Evolutionary conservation across 2,329 filamentous ascomycete genomes (phyloP).

Genomic region (Aphanoascus verrucosus): DNA sequence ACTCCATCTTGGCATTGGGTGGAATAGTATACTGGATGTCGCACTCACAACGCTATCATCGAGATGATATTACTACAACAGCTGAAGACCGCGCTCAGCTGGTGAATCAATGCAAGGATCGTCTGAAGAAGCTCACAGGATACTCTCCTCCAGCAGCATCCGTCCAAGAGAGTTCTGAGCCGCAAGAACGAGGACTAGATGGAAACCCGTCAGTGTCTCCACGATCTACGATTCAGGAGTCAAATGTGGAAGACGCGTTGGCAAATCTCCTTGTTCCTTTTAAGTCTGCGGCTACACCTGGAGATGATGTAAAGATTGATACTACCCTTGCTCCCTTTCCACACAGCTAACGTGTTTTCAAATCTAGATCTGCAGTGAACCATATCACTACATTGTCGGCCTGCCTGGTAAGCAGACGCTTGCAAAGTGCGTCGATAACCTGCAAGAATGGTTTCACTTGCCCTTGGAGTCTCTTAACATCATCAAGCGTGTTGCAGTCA

Average conservation of each 20-base stretch:
- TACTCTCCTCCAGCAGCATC: neutral
- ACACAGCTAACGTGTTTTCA: neutral
- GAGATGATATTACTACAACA: neutral
- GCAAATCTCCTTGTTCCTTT: neutral
- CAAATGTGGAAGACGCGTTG: neutral
- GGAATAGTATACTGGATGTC: neutral
- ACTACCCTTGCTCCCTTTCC: neutral
- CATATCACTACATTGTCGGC: neutral
- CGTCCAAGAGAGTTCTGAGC: neutral
- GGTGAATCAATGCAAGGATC: neutral
- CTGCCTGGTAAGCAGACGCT: neutral
- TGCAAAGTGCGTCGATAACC: neutral
- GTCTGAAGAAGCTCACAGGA: neutral
- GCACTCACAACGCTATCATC: neutral
- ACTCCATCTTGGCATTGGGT: neutral
- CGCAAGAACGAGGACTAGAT: neutral
- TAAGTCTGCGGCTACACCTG: neutral
- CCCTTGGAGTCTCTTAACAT: neutral
- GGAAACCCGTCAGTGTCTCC: no score
- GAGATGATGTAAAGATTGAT: neutral
- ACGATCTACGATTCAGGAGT: neutral
- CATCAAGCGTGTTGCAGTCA: neutral
- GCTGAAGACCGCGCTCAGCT: neutral
- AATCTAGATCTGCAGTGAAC: neutral
- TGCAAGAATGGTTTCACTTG: slow-evolving; percentile 1